Percentiles rank a stretch among this genome's conserved stretches.
Conservation (phyloP, 805 yeast species). For the Candida ipomoeae region DNA sequence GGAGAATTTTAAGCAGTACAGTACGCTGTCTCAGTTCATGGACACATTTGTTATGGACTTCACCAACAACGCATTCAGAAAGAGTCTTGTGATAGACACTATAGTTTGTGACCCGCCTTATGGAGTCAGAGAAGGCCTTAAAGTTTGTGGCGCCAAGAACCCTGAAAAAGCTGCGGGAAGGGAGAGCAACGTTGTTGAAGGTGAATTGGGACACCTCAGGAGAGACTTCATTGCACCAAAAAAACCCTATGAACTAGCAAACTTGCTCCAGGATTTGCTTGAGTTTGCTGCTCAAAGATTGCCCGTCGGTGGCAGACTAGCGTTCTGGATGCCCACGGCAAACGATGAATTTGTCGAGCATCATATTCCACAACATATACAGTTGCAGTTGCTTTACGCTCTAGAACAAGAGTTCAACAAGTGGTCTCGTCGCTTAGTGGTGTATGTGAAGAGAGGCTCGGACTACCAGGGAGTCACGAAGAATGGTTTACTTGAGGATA, state of each 20-base stretch:
- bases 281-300: constrained; percentile 68
- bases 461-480: constrained; percentile 46
- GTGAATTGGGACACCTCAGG: constrained; percentile 70
- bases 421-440: constrained; percentile 87
- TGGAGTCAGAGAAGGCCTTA: constrained; percentile 93
- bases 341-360: constrained; percentile 73
- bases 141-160: constrained; percentile 79
- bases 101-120: constrained; percentile 97
- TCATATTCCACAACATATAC: constrained; percentile 73
- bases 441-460: constrained; percentile 63
- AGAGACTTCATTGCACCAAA: constrained; percentile 89
- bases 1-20: constrained; percentile 74
- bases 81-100: constrained; percentile 60
- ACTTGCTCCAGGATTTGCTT: constrained; percentile 72
- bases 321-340: constrained; percentile 98
- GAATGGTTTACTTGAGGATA: constrained; percentile 41
- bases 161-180: constrained; percentile 68
- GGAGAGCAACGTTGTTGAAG: constrained; percentile 70
- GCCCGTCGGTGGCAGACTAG: constrained; percentile 72
- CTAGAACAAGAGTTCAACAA: constrained; percentile 86
- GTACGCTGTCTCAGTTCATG: constrained; percentile 50
- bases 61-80: constrained; percentile 80
- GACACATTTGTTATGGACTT: constrained; percentile 92
- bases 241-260: constrained; percentile 79
- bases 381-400: constrained; percentile 63